Conservation (phyloP, 2,329 filamentous ascomycete genomes). For the Trichoderma sp. region DNA sequence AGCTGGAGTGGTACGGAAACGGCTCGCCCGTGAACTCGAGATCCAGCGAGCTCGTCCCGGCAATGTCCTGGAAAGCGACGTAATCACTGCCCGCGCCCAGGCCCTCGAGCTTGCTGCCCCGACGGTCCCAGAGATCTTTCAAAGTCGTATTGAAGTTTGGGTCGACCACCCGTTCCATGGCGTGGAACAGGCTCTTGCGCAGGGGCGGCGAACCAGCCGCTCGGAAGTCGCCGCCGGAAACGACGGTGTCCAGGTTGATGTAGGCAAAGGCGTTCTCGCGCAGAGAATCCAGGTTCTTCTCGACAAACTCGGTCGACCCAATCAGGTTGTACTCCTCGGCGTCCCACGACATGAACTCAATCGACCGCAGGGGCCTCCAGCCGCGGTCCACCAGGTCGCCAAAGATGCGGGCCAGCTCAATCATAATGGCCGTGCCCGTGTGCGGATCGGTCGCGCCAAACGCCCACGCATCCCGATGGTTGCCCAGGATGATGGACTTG, state of each 20-base stretch:
- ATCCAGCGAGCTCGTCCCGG: slow-evolving; percentile 84
- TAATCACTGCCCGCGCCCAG: slow-evolving; percentile 80
- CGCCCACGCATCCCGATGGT: slow-evolving; percentile 90
- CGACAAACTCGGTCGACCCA: slow-evolving; percentile 92
- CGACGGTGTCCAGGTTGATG: slow-evolving; percentile 84
- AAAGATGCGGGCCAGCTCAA: slow-evolving; percentile 85
- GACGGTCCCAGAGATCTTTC: slow-evolving; percentile 72
- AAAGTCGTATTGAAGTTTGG: slow-evolving; percentile 72
- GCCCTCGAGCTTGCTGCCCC: slow-evolving; percentile 62
- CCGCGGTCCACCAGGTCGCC: slow-evolving; percentile 74
- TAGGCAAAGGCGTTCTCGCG: slow-evolving; percentile 80
- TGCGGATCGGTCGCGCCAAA: slow-evolving; percentile 86
- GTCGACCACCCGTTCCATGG: slow-evolving; percentile 74
- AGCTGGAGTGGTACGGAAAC: slow-evolving; percentile 79
- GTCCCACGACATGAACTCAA: slow-evolving; percentile 97
- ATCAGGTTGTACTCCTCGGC: slow-evolving; percentile 90
- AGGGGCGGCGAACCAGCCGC: slow-evolving; percentile 83
- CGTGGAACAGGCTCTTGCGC: slow-evolving; percentile 68
- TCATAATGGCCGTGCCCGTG: slow-evolving; percentile 85
- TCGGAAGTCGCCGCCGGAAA: slow-evolving; percentile 73
- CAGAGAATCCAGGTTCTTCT: slow-evolving; percentile 74
- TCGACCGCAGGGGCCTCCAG: slow-evolving; percentile 90
- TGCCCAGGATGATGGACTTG: slow-evolving; percentile 87
- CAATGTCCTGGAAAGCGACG: slow-evolving; percentile 87
- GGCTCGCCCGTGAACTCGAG: slow-evolving; percentile 71